phyloP scores from a whole-genome alignment of 441 rosid genomes.

The Corymbia calophylla region DNA sequence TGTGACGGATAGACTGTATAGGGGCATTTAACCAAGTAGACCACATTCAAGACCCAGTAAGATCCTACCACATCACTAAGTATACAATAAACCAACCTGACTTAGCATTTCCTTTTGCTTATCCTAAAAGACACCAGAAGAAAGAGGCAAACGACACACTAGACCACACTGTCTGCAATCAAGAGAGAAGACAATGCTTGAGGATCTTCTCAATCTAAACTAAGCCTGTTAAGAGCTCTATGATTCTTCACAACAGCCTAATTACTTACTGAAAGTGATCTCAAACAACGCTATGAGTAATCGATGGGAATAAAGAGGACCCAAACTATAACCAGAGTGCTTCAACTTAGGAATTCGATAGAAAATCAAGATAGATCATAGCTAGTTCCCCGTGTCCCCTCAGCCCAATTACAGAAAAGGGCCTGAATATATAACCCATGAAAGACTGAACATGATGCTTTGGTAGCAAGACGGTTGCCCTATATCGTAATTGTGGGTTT shows the following conservation, averaged over 20 bases:
- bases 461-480: background rate
- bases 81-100: background rate
- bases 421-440: background rate
- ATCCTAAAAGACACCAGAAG: background rate
- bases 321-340: background rate
- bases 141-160: background rate
- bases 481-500: background rate
- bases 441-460: background rate
- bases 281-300: background rate
- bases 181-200: background rate
- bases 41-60: background rate
- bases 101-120: background rate
- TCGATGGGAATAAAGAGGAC: background rate
- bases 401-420: background rate
- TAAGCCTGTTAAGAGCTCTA: background rate
- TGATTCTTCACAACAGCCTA: background rate
- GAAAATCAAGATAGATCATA: background rate
- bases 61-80: background rate
- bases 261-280: background rate
- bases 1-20: background rate
- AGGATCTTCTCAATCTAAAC: background rate
- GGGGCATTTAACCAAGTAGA: background rate
- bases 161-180: background rate
- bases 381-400: background rate
- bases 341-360: background rate